Percentiles rank a stretch among this genome's conserved stretches.
phyloP scores from a whole-genome alignment of 129 eudicot genomes.

The Ambrosia artemisiifolia region DNA sequence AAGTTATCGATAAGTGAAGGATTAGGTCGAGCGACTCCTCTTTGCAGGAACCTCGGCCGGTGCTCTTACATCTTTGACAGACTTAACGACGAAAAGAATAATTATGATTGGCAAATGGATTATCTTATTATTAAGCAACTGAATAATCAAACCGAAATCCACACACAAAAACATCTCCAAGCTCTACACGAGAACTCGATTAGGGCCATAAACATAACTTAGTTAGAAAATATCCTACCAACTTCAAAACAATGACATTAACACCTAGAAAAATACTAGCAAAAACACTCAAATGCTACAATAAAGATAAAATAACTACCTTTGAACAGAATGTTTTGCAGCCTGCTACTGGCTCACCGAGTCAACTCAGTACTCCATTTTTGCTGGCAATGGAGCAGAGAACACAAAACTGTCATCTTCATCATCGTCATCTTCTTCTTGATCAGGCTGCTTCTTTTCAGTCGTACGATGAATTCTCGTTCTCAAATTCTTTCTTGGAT shows the following conservation, averaged over 20 bases:
- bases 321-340: slow-evolving; percentile 25
- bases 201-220: background rate
- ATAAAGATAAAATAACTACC: slow-evolving; percentile 10
- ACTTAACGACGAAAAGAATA: background rate
- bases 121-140: too few species aligned
- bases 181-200: slow-evolving; percentile 18
- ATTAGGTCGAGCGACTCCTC: too few species aligned
- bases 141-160: background rate
- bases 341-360: slow-evolving; percentile 35
- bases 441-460: slow-evolving; percentile 23
- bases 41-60: background rate
- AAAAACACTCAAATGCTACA: slow-evolving; percentile 11
- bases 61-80: background rate
- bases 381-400: slow-evolving; percentile 65
- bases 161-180: slow-evolving; percentile 12
- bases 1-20: too few species aligned
- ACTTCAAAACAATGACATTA: slow-evolving; percentile 21
- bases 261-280: slow-evolving; percentile 19
- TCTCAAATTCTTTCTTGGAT: slow-evolving; percentile 37
- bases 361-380: slow-evolving; percentile 67
- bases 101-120: background rate
- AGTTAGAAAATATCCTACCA: slow-evolving; percentile 21
- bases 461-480: slow-evolving; percentile 15
- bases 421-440: slow-evolving; percentile 19
- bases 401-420: slow-evolving; percentile 40